phyloP scores from a whole-genome alignment of 2,329 filamentous ascomycete species.

The Fusarium sp. region DNA sequence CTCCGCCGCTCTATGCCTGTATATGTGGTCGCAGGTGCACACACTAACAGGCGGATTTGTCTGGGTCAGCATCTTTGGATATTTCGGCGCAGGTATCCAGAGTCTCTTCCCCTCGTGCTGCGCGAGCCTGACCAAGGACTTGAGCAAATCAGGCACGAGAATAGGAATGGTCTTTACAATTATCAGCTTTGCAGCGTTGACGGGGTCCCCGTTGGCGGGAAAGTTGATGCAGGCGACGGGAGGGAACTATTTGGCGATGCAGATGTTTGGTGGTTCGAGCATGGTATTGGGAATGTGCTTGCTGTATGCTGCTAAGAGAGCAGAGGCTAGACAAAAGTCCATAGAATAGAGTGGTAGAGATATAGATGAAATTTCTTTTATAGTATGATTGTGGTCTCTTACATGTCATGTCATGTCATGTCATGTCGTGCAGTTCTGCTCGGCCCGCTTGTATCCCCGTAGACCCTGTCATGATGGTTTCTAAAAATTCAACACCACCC shows the following conservation, averaged over 20 bases:
- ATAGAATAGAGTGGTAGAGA: constrained; percentile 6
- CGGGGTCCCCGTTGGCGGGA: constrained; percentile 65
- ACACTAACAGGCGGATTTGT: constrained; percentile 57
- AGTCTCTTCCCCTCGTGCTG: constrained; percentile 69
- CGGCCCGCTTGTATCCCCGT: constrained; percentile 21
- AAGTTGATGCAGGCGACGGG: constrained; percentile 58
- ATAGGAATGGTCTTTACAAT: constrained; percentile 71
- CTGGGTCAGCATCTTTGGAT: constrained; percentile 72
- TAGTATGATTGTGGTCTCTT: neutral
- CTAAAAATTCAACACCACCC: constrained; percentile 36
- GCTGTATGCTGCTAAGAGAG: constrained; percentile 54
- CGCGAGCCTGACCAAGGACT: constrained; percentile 61
- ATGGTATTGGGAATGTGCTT: constrained; percentile 58
- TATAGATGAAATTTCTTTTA: neutral
- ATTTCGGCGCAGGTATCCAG: constrained; percentile 72
- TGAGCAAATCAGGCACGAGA: constrained; percentile 64
- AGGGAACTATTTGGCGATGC: constrained; percentile 61
- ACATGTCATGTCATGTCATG: too few species aligned
- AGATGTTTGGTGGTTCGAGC: constrained; percentile 60
- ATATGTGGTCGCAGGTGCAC: constrained; percentile 65
- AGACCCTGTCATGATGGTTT: constrained; percentile 19
- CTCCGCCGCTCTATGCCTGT: constrained; percentile 58
- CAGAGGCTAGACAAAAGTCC: constrained; percentile 41
- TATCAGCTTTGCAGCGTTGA: constrained; percentile 64
- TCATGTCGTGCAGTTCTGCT: neutral